phyloP scores from a whole-genome alignment of 352 stramenopile genomes.

The Discostella stelligera region DNA sequence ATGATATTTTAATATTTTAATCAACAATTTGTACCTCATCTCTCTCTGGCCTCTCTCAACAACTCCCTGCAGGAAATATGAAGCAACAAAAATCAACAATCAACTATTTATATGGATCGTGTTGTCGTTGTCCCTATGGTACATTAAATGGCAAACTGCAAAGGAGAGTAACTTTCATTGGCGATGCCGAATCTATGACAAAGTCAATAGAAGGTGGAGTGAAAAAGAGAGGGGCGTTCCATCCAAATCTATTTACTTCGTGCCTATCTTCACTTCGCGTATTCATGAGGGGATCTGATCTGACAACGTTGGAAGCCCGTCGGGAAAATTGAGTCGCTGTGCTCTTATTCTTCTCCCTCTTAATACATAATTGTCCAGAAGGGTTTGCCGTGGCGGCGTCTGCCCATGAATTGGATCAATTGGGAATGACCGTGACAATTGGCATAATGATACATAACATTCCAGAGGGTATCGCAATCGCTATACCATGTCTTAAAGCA shows the following conservation, averaged over 20 bases:
- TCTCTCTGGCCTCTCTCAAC: too few relatives aligned
- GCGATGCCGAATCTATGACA: slow-evolving; percentile 23
- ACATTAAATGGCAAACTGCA: slow-evolving; percentile 21
- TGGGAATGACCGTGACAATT: slow-evolving; percentile 75
- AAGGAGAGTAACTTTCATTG: slow-evolving; percentile 19
- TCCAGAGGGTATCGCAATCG: slow-evolving; percentile 79
- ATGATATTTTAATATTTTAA: too few relatives aligned
- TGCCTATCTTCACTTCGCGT: slow-evolving; percentile 19
- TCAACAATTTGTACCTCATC: too few relatives aligned
- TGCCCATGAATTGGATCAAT: slow-evolving; percentile 61
- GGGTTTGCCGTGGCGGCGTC: slow-evolving; percentile 73
- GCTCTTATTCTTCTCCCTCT: slow-evolving; percentile 71
- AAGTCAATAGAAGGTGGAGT: slow-evolving; percentile 6
- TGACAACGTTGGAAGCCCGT: slow-evolving; percentile 39
- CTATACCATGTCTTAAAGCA: slow-evolving; percentile 74
- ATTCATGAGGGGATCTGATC: slow-evolving; percentile 52
- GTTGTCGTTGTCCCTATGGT: too few relatives aligned
- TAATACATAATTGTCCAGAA: slow-evolving; percentile 81
- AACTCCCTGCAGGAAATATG: too few relatives aligned
- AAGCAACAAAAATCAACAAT: too few relatives aligned
- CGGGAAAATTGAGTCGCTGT: slow-evolving; percentile 73
- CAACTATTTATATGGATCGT: too few relatives aligned
- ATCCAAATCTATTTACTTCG: slow-evolving; percentile 14
- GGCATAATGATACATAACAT: slow-evolving; percentile 83
- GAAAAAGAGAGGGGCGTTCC: slow-evolving; percentile 18